phyloP scores from a whole-genome alignment of 2,329 filamentous ascomycete species.

The Lachnellula suecica region DNA sequence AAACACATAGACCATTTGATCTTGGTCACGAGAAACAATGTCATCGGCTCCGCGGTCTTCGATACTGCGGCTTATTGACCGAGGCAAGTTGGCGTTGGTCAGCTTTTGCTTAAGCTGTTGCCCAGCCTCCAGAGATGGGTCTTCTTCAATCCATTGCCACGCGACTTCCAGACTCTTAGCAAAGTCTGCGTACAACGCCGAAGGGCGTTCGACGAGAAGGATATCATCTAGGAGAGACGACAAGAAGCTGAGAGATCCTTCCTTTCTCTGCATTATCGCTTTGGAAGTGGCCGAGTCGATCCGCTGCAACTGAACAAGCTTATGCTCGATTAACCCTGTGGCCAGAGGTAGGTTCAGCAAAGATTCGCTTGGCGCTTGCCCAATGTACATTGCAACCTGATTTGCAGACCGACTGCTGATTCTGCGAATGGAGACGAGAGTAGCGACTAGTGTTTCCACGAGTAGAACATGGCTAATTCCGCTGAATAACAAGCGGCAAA shows the following conservation, averaged over 20 bases:
- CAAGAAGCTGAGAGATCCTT: slow-evolving; percentile 75
- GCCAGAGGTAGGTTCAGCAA: slow-evolving; percentile 59
- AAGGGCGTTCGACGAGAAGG: slow-evolving; percentile 73
- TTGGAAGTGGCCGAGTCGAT: slow-evolving; percentile 73
- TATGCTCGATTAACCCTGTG: slow-evolving; percentile 55
- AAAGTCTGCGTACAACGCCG: slow-evolving; percentile 82
- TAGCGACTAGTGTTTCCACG: slow-evolving; percentile 61
- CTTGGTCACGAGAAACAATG: slow-evolving; percentile 59
- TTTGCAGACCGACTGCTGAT: slow-evolving; percentile 52
- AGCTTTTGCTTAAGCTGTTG: slow-evolving; percentile 70
- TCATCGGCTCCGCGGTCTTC: slow-evolving; percentile 43
- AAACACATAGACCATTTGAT: slow-evolving; percentile 93
- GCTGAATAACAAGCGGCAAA: slow-evolving; percentile 56
- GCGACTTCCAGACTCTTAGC: slow-evolving; percentile 78
- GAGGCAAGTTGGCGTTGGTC: slow-evolving; percentile 50
- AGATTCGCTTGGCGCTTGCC: slow-evolving; percentile 53
- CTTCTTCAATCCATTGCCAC: slow-evolving; percentile 76
- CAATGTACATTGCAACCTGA: slow-evolving; percentile 55
- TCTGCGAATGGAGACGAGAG: slow-evolving; percentile 59
- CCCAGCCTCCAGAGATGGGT: slow-evolving; percentile 63
- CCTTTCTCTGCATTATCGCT: slow-evolving; percentile 68
- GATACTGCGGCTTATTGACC: slow-evolving; percentile 48
- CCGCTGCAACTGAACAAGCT: slow-evolving; percentile 60
- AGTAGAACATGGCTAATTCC: slow-evolving; percentile 50
- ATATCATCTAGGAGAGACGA: slow-evolving; percentile 76